Evolutionary conservation across 2,329 filamentous ascomycete species (phyloP), one percentile per base, ranked within the genome.

Genomic region (Aureobasidium mangrovei): DNA sequence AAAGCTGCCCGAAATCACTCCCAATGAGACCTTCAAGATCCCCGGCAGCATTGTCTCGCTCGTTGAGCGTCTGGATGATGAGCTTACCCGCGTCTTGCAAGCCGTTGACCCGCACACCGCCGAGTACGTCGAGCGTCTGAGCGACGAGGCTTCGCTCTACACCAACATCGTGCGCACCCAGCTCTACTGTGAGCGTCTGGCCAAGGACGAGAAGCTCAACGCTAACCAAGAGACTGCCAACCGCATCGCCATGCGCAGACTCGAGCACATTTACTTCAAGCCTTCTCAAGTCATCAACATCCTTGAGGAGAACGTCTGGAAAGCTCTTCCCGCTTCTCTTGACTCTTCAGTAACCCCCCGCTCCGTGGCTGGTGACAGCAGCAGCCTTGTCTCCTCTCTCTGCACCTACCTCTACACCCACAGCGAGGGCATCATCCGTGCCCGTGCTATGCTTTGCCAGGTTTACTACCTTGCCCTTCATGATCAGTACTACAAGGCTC

Each of bases 251-350:
- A 95, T 96, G 83, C 84, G 93, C 66, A 83, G 94, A 64, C 75
- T 98, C 60, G 94, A 98, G 74, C 94, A 98, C 72, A 81, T 97
- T 65, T 98, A 98, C 79, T 98, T 97, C 83, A 98, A 98, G 85
- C 93, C 93, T 55, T 82, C 90, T 8, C 86, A 91, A 72, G 91
- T 98, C 43, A 84, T 96, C 65, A 86, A 85, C 69, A 95, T 95
- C 54, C 82, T 97, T 43, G 93, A 98, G 74, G 88, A 95, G 69
- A 91, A 90, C 72, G 86, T 86, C 62, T 97, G 91, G 91, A 93
- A 91, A 72, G 75, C 82, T 1, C 81, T 93, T 28, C 83, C 87
- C 26, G 70, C 77, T 4, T 70, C 74, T 10, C 77, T 91, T 56
- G 81, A 94, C 69, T 96, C 91, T 1, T 70, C 76, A 56, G 88